Base-by-base conservation (phyloP, 192 early-diverging fungal genomes). In the Thamnidium elegans region DNA sequence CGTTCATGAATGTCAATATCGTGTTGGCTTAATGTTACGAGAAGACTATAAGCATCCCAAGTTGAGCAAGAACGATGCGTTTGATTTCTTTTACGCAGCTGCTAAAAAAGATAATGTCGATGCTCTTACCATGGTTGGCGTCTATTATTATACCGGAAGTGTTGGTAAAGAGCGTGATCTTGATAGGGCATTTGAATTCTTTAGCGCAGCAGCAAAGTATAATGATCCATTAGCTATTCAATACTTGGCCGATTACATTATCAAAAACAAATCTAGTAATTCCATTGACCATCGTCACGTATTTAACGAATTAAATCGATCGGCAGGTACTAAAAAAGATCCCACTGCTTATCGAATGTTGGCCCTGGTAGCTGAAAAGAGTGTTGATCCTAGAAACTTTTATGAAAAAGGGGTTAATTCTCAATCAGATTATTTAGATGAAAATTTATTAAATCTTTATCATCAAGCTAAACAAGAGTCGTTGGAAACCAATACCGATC, bases 181-280 rank as follows among this genome's bases (percentile, higher is more conserved):
- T 34, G 19, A 17, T 13, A 9, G 15, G 19, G 55, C 55, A 2
- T 58, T 58, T 42, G 19, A 58, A 19, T 42, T n/a, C n/a, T 58
- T 58, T 19, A 58, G 19, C 36, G 13, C 1, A 2, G 55, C 55
- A 2, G 55, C 55, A 58, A 43, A 43, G 3, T 36, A 43, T 13
- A 32, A 32, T 2, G 55, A 58, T 13, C 17, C 31, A 20, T 36
- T 32, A 0, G 55, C 55, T 0, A 42, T 42, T 10, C 19, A 20
- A 5, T 58, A 58, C 19, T 42, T 58, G 36, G 55, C 55, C 20
- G 17, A 58, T 21, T 58, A 39, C 19, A 36, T 58, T 15, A 26
- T 26, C 26, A 26, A 26, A 3, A 26, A 26, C 26, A 26, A 26
- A 26, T 26, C 26, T 26, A 26, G 26, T 26, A 26, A 26, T 26